Percentiles rank a stretch among this genome's conserved stretches.
Conservation (phyloP, 306 rosid species). For the Abrus precatorius region DNA sequence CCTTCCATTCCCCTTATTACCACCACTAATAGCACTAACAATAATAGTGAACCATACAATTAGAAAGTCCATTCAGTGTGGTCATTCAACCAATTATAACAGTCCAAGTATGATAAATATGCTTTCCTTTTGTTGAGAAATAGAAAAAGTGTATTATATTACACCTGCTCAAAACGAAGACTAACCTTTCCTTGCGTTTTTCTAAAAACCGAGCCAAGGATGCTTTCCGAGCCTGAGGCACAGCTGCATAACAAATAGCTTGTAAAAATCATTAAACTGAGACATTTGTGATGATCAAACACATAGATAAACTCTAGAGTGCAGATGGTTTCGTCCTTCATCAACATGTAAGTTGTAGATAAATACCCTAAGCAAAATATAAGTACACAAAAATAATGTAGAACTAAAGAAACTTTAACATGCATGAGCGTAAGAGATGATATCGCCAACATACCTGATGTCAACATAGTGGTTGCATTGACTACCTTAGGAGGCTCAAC, state of each 20-base stretch:
- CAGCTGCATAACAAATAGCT: constrained; percentile 57
- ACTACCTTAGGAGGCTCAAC: constrained; percentile 66
- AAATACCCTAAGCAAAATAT: constrained; percentile 14
- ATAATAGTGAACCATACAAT: constrained; percentile 9
- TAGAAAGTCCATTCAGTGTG: not conserved
- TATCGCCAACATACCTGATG: constrained; percentile 67
- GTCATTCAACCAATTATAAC: constrained; percentile 8
- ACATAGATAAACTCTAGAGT: constrained; percentile 20
- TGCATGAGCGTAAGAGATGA: constrained; percentile 6
- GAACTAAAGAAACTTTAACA: constrained; percentile 4
- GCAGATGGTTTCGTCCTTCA: not conserved
- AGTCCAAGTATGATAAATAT: not conserved
- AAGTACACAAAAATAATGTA: not conserved
- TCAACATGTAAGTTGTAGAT: not conserved
- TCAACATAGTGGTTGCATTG: constrained; percentile 61
- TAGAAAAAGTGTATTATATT: not conserved
- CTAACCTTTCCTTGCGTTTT: constrained; percentile 96
- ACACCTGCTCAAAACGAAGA: not conserved
- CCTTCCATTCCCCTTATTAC: not conserved
- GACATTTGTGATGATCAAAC: constrained; percentile 32
- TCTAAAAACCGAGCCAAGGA: constrained; percentile 89
- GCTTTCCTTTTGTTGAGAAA: constrained; percentile 9
- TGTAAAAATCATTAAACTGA: constrained; percentile 23
- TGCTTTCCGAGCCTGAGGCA: constrained; percentile 94
- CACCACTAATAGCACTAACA: not conserved